Evolutionary conservation across 1,284 basidiomycete species (phyloP).

Genomic region (Omphalotus olearius): DNA sequence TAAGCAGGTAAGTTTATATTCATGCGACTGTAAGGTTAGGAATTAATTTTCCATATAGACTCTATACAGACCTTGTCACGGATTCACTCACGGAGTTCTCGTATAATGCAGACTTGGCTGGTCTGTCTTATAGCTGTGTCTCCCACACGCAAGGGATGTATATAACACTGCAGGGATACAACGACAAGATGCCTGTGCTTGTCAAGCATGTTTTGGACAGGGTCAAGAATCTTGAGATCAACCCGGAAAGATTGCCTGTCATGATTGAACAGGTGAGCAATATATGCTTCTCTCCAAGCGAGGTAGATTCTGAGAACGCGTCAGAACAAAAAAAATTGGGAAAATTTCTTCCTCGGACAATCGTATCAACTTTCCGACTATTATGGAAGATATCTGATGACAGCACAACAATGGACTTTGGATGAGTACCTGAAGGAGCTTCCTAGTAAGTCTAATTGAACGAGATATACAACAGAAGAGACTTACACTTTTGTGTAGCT

Average conservation of each 20-base stretch:
- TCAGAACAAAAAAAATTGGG: slow-evolving; percentile 70
- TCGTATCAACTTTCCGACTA: slow-evolving; percentile 83
- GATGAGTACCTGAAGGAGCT: slow-evolving; percentile 82
- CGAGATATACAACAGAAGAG: slow-evolving; percentile 7
- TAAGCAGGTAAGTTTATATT: slow-evolving; percentile 47
- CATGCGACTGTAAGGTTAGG: background rate
- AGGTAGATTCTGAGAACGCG: background rate
- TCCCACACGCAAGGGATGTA: slow-evolving; percentile 67
- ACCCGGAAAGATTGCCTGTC: slow-evolving; percentile 72
- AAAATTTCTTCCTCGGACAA: slow-evolving; percentile 86
- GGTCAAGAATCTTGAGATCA: slow-evolving; percentile 66
- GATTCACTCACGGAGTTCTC: slow-evolving; percentile 90
- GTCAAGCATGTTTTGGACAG: slow-evolving; percentile 75
- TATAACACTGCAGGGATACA: slow-evolving; percentile 82
- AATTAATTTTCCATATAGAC: slow-evolving; percentile 34
- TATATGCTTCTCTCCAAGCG: background rate
- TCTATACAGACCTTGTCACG: slow-evolving; percentile 85
- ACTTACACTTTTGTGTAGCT: background rate
- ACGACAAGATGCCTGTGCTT: slow-evolving; percentile 87
- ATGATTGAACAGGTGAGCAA: slow-evolving; percentile 77
- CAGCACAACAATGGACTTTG: slow-evolving; percentile 75
- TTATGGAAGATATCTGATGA: slow-evolving; percentile 69
- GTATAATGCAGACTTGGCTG: slow-evolving; percentile 93
- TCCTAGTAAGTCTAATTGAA: slow-evolving; percentile 47
- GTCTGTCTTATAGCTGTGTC: slow-evolving; percentile 76